These are phyloP conservation scores for Reticulascus tulasneorum DNA, from an alignment of 2,329 filamentous ascomycete genomes.

Conservation along the genomic window DNA sequence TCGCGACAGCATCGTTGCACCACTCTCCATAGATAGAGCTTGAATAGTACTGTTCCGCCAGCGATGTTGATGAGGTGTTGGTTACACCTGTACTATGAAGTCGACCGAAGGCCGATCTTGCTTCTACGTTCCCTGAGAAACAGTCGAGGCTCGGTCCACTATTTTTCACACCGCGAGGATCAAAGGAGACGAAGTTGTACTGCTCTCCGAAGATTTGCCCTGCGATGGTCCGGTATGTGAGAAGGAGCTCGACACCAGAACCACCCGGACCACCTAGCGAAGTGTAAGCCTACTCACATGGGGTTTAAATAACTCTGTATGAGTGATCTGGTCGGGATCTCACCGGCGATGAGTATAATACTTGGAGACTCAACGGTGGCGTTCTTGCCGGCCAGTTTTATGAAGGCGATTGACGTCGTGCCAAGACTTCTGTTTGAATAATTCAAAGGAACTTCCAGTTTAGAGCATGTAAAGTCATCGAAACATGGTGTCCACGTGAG, in stretches of 20 bases:
- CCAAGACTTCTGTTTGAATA: slow-evolving; percentile 22
- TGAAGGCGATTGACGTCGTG: slow-evolving; percentile 24
- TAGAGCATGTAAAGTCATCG: slow-evolving; percentile 24
- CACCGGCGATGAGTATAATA: slow-evolving; percentile 24
- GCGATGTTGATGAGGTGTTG: slow-evolving; percentile 22
- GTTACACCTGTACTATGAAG: slow-evolving; percentile 21
- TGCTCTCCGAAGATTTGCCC: slow-evolving; percentile 30
- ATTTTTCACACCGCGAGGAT: slow-evolving; percentile 35
- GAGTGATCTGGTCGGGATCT: slow-evolving; percentile 5
- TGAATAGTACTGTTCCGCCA: slow-evolving; percentile 26
- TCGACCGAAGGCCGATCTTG: slow-evolving; percentile 20
- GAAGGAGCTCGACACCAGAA: too few relatives aligned
- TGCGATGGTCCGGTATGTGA: slow-evolving; percentile 11
- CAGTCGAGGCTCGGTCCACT: slow-evolving; percentile 24
- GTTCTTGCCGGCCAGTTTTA: slow-evolving; percentile 25
- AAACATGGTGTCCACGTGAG: slow-evolving; percentile 28
- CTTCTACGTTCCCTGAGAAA: slow-evolving; percentile 23
- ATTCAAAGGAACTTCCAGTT: slow-evolving; percentile 24
- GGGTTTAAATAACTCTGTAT: slow-evolving; percentile 1
- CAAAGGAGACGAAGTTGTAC: slow-evolving; percentile 38
- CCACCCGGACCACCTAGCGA: slow-evolving; percentile 29
- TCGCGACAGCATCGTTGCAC: slow-evolving; percentile 24
- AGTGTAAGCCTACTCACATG: slow-evolving; percentile 11
- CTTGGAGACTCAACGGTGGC: slow-evolving; percentile 22
- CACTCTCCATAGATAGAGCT: slow-evolving; percentile 25